A percentile compares a stretch with the other conserved stretches of the same genome.
phyloP scores from a whole-genome alignment of 179 eudicot genomes.

The Beta macrorhiza region DNA sequence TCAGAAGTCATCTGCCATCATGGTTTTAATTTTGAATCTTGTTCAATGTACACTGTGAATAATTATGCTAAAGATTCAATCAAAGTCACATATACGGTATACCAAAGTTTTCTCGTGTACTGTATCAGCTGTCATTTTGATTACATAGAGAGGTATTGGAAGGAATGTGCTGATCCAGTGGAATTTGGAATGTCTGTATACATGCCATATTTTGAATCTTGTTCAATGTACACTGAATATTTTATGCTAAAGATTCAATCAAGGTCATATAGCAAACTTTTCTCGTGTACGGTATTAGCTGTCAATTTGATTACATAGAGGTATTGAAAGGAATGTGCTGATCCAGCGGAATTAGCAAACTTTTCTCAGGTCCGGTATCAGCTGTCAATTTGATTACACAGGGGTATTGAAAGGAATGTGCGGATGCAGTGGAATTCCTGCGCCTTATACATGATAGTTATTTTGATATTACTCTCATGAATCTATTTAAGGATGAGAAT shows the following conservation, averaged over 20 bases:
- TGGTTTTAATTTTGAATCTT: neutral
- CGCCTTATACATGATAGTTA: slow-evolving; percentile 23
- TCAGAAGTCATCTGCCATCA: neutral
- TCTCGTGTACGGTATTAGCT: too few relatives aligned
- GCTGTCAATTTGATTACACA: too few relatives aligned
- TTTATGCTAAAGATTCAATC: neutral
- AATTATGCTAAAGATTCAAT: neutral
- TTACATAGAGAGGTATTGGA: slow-evolving; percentile 12
- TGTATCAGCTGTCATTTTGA: neutral
- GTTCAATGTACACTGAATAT: neutral
- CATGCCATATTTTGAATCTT: neutral
- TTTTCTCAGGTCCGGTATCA: too few relatives aligned
- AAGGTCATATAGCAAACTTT: too few relatives aligned
- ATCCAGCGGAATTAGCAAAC: neutral
- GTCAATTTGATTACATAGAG: neutral
- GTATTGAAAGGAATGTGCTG: slow-evolving; percentile 6
- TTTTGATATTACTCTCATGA: slow-evolving; percentile 77
- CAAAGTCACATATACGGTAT: too few relatives aligned
- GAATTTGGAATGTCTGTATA: neutral
- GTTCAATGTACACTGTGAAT: neutral
- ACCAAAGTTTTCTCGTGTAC: neutral
- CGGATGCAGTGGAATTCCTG: neutral
- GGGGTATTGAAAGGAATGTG: neutral
- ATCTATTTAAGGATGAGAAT: slow-evolving; percentile 74
- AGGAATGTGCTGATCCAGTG: neutral